Evolutionary conservation across 1,284 basidiomycete genomes (phyloP), one percentile per base, ranked within the genome.

Genomic region (Somion occarium): DNA sequence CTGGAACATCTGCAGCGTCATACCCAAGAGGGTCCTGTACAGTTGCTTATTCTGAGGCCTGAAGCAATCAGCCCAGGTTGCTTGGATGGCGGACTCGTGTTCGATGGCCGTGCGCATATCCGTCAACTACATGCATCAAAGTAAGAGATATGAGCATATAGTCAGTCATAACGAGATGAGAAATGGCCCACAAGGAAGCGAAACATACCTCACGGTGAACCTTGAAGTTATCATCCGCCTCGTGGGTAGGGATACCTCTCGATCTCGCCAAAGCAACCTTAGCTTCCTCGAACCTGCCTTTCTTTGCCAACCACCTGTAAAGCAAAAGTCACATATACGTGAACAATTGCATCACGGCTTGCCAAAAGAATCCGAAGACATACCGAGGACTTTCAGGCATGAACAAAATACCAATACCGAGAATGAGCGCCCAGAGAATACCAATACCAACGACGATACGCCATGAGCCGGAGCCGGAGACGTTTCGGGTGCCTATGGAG

Each of bases 381-480:
- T 53, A 72, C 71, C 81, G 68, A n/a, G 88, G 87, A 44, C 76
- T 80, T 65, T 89, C 87, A 19, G 87, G 88, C 80, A 89, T 87
- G 62, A 88, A 83, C 13, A 83, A 62, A 56, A 91, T 91, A 38
- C 85, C 85, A 26, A 82, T 56, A 25, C 76, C 75, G 7, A 91
- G 78, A 46, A 91, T 75, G 46, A 77, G 62, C 2, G 85, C 79
- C 78, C 85, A 91, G 51, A 84, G 65, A 58, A 92, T 73, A 27
- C 88, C 83, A 52, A 90, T 74, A 12, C 80, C 86, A 47, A 90
- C 78, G 42, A 87, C 78, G 9, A 78, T 78, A 22, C 81, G 79
- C 87, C 87, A 90, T 15, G 82, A 80, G 2, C 70, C 77, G 2
- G 75, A 68, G 26, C 70, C 73, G 11, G 60, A 38, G 46, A 83